A percentile compares a stretch with the other conserved stretches of the same genome.
Conservation (phyloP, 257 asterid species). For the Petunia secreta region DNA sequence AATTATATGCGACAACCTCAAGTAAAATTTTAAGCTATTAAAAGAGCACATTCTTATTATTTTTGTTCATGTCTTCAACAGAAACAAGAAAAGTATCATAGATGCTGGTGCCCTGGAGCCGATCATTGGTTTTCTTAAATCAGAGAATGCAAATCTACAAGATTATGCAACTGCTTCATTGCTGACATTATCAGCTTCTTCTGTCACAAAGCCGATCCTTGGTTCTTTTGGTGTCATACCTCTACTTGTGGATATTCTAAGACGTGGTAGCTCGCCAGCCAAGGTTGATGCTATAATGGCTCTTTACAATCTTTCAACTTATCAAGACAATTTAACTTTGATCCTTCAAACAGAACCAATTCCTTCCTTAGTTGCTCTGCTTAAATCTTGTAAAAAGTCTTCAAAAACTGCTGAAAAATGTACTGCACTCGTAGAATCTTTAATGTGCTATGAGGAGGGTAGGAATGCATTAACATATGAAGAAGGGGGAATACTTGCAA, state of each 20-base stretch:
- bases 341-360: slow-evolving; percentile 68
- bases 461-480: slow-evolving; percentile 63
- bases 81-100: slow-evolving; percentile 76
- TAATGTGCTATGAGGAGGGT: slow-evolving; percentile 71
- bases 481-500: slow-evolving; percentile 89
- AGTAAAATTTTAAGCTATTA: not conserved
- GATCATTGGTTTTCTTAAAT: slow-evolving; percentile 65
- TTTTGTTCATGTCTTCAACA: slow-evolving; percentile 35
- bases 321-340: slow-evolving; percentile 50
- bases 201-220: slow-evolving; percentile 80
- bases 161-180: slow-evolving; percentile 86
- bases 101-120: slow-evolving; percentile 85
- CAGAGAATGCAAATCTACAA: slow-evolving; percentile 54
- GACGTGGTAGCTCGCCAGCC: slow-evolving; percentile 59
- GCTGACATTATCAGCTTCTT: slow-evolving; percentile 85
- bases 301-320: slow-evolving; percentile 80
- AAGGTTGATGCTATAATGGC: slow-evolving; percentile 80
- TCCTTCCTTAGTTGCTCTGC: slow-evolving; percentile 60
- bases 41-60: not conserved
- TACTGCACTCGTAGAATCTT: slow-evolving; percentile 66
- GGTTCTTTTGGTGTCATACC: slow-evolving; percentile 82
- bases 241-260: slow-evolving; percentile 61
- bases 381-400: slow-evolving; percentile 65
- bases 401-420: slow-evolving; percentile 77
- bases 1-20: not conserved